phyloP scores from a whole-genome alignment of 805 yeast species.

The Jamesozyma rosinii region DNA sequence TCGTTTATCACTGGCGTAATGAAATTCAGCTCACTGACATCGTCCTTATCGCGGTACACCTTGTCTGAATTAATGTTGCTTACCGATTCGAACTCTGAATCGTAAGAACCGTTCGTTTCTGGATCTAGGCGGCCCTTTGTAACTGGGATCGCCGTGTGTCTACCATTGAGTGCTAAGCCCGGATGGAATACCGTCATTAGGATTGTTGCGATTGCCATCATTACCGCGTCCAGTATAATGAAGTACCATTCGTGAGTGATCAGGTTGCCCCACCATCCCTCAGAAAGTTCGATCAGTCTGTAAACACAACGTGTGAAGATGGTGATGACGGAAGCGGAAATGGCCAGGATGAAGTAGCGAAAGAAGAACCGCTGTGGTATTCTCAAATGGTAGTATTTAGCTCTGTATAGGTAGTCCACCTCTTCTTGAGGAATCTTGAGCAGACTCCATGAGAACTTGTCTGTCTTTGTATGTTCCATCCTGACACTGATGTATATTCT shows the following conservation, averaged over 20 bases:
- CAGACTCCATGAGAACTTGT: conserved; percentile 10
- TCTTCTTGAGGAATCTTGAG: conserved; percentile 14
- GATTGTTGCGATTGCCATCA: conserved; percentile 45
- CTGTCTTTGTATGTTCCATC: conserved; percentile 15
- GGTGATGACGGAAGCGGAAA: conserved; percentile 41
- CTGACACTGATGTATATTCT: conserved; percentile 30
- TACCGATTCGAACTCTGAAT: not conserved
- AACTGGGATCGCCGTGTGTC: conserved; percentile 19
- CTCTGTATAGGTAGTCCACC: conserved; percentile 21
- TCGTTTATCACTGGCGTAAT: too few relatives aligned
- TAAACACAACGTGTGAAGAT: conserved; percentile 62
- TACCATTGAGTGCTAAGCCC: conserved; percentile 42
- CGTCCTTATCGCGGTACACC: too few relatives aligned
- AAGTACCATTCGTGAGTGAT: conserved; percentile 53
- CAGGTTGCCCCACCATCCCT: conserved; percentile 55
- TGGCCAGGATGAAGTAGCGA: conserved; percentile 36
- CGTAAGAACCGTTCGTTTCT: conserved; percentile 4
- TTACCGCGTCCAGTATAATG: conserved; percentile 51
- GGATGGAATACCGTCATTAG: conserved; percentile 53
- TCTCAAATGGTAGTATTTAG: conserved; percentile 23
- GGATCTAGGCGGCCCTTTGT: conserved; percentile 13
- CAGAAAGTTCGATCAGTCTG: conserved; percentile 60
- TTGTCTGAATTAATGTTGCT: not conserved
- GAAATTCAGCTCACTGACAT: too few relatives aligned
- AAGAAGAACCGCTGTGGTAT: conserved; percentile 29